Base-by-base conservation (phyloP, 345 rosid genomes). In the Camelina sativa region DNA sequence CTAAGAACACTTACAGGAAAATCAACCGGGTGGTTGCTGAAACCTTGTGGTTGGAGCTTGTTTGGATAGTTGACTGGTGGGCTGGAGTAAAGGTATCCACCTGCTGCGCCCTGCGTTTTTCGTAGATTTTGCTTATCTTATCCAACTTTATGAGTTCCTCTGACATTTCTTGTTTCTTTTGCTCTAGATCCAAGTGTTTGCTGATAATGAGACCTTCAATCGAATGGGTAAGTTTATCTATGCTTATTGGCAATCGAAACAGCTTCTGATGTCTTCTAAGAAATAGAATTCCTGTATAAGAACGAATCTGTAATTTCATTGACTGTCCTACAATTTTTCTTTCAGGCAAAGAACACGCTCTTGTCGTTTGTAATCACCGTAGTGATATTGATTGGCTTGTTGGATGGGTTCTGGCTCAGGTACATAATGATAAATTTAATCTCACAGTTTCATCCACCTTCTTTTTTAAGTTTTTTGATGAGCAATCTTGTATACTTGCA, bases 11-110 rank as follows among this genome's bases (percentile, higher is more conserved):
- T 7, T 88, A 89, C 72, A 84, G 97, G 71, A 89, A 86, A 79
- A 84, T 88, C 78, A 90, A 89, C 79, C 87, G 87, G 70, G 71
- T 82, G 53, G 76, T 88, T 56, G 93, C 96, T 10, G 99, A 95
- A 74, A 75, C 91, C 77, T 80, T 95, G 80, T 92, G 97, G 99
- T 58, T 95, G 78, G 90, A 92, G 80, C 92, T 92, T 59, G 84
- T 92, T n/a, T 90, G 97, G 99, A 78, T 95, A 0, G 80, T 88
- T 58, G 99, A 95, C 81, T 95, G 99, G 99, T 95, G 97, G 94
- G 99, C 96, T 4, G 87, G 86, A 60, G 86, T 93, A 8, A 87
- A 93, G 98, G 98, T 91, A 76, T 23, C 35, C 35, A 32, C 7
- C 35, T 23, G 25, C 25, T 23, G 25, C 25, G 25, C 25, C 25